Evolutionary conservation across 192 early-diverging fungal species (phyloP).

Genomic region (Entomortierella parvispora): DNA sequence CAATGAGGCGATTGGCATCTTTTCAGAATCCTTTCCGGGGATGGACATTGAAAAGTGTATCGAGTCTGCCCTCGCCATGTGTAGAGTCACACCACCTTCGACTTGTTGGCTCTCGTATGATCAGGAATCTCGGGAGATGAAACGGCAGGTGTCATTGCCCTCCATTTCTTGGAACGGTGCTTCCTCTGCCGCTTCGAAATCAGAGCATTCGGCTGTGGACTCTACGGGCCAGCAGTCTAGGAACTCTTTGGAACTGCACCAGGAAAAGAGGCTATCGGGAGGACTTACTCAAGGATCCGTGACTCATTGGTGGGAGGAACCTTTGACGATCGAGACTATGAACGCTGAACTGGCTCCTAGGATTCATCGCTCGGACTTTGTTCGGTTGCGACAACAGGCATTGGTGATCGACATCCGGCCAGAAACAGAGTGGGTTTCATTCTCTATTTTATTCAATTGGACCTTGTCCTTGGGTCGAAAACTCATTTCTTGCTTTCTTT

Average conservation of each 20-base stretch:
- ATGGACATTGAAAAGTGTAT: slow-evolving; percentile 81
- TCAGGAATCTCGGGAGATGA: slow-evolving; percentile 40
- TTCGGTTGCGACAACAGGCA: slow-evolving; percentile 53
- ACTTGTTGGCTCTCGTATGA: slow-evolving; percentile 50
- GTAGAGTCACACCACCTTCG: slow-evolving; percentile 76
- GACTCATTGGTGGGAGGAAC: slow-evolving; percentile 62
- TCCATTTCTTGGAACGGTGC: too few relatives aligned
- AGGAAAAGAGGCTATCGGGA: slow-evolving; percentile 17
- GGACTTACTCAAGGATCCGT: not conserved
- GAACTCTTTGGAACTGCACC: slow-evolving; percentile 14
- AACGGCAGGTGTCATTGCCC: slow-evolving; percentile 4
- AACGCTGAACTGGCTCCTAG: slow-evolving; percentile 65
- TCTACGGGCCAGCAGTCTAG: slow-evolving; percentile 3
- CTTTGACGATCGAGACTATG: slow-evolving; percentile 55
- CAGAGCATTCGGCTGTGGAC: not conserved
- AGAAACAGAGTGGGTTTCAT: slow-evolving; percentile 59
- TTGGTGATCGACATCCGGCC: slow-evolving; percentile 68
- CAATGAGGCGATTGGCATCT: slow-evolving; percentile 64
- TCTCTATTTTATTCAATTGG: not conserved
- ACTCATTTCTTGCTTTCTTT: slow-evolving; percentile 1
- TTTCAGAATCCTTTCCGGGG: slow-evolving; percentile 68
- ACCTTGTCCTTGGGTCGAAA: too few relatives aligned
- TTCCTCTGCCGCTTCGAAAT: not conserved
- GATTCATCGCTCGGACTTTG: slow-evolving; percentile 62
- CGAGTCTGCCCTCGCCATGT: slow-evolving; percentile 67